Percentiles rank a stretch among this genome's conserved stretches.
phyloP scores from a whole-genome alignment of 805 yeast species.

The Hermanozyma aechmeae region DNA sequence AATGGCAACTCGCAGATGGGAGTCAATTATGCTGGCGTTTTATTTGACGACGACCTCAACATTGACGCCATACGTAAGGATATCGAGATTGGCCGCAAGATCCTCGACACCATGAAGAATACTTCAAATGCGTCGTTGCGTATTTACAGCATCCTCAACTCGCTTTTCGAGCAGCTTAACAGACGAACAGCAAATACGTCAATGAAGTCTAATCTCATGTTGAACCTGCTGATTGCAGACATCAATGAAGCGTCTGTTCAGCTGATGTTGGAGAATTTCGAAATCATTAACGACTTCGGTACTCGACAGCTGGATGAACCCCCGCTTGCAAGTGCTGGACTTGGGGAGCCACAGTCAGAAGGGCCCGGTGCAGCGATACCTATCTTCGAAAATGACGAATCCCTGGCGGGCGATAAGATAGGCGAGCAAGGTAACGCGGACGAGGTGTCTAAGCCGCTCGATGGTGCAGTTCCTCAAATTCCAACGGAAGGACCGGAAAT shows the following conservation, averaged over 20 bases:
- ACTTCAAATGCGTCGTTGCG: constrained; percentile 71
- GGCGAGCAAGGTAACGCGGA: too few relatives aligned
- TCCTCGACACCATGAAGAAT: constrained; percentile 61
- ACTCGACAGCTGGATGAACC: too few relatives aligned
- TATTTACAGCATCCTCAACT: constrained; percentile 70
- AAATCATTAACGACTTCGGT: constrained; percentile 18
- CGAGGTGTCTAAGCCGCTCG: too few relatives aligned
- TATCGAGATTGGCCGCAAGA: constrained; percentile 74
- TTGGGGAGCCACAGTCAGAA: too few relatives aligned
- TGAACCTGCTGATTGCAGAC: too few relatives aligned
- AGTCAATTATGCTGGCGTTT: constrained; percentile 34
- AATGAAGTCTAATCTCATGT: constrained; percentile 1
- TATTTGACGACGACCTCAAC: constrained; percentile 36
- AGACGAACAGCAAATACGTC: constrained; percentile 52
- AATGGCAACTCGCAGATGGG: constrained; percentile 17
- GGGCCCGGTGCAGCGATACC: too few relatives aligned
- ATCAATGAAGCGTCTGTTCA: constrained; percentile 12
- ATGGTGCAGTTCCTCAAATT: too few relatives aligned
- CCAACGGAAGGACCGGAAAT: not conserved
- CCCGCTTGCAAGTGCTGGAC: too few relatives aligned
- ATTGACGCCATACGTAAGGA: constrained; percentile 54
- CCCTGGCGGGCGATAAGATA: too few relatives aligned
- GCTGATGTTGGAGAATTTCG: constrained; percentile 18
- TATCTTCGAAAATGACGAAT: too few relatives aligned
- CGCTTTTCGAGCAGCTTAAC: constrained; percentile 72